Evolutionary conservation across 1,139 yeast genomes (phyloP).

Genomic region (Kluyveromyces marxianus): DNA sequence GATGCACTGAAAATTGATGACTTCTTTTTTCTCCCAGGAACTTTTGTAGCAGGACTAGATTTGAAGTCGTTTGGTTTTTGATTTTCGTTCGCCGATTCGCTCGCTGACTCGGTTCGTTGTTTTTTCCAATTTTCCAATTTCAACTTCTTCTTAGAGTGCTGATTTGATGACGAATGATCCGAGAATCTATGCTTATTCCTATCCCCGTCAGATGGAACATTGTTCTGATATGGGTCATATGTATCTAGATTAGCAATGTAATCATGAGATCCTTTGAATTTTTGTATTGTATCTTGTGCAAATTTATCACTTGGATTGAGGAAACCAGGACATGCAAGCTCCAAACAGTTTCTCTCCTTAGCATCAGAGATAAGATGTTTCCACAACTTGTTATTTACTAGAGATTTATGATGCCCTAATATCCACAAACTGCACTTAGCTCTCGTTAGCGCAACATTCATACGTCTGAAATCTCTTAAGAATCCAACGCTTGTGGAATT

Average conservation of each 20-base stretch:
- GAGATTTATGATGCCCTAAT: conserved; percentile 66
- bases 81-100: too few relatives aligned
- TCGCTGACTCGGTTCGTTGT: not conserved
- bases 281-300: conserved; percentile 10
- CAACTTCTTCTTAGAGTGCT: conserved; percentile 2
- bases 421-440: conserved; percentile 92
- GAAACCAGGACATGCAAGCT: conserved; percentile 32
- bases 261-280: conserved; percentile 10
- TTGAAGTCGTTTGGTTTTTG: too few relatives aligned
- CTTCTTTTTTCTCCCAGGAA: conserved; percentile 24
- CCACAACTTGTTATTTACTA: conserved; percentile 65
- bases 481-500: conserved; percentile 62
- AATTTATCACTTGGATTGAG: conserved; percentile 16
- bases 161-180: not conserved
- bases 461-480: conserved; percentile 80
- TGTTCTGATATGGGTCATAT: conserved; percentile 17
- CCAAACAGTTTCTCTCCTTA: conserved; percentile 36
- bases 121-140: conserved; percentile 1
- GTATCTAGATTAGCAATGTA: conserved; percentile 13
- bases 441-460: conserved; percentile 94
- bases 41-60: not conserved
- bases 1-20: conserved; percentile 26
- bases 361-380: conserved; percentile 58
- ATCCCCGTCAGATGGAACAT: not conserved
- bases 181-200: conserved; percentile 5